Evolutionary conservation across 2,329 filamentous ascomycete genomes (phyloP), one percentile per base, ranked within the genome.

Genomic region (Zalaria obscura): DNA sequence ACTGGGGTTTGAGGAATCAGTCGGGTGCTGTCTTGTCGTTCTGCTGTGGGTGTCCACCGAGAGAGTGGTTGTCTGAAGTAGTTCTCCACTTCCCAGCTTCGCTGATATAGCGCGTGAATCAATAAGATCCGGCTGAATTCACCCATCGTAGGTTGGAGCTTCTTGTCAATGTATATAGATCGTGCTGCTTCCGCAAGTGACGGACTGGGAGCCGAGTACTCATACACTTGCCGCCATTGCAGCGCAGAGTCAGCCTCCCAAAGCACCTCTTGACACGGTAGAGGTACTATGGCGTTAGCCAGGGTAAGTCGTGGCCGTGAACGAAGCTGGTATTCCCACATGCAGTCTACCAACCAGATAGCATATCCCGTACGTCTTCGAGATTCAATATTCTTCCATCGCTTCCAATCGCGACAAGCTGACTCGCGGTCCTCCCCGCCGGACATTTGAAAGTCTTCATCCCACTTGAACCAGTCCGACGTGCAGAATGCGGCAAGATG

Each of bases 41-140:
- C 40, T 6, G 45, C 48, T 25, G 44, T 45, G 6, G 56, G 57
- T 18, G 44, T 48, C 54, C 53, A 60, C 3, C 50, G 64, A 2
- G 64, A 65, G 1, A 73, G 58, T 1, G 63, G 65, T 25, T 65
- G 58, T 33, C 55, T 58, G 38, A 65, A 64, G 39, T 68, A 67
- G 10, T 59, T 55, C 8, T 63, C 60, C 1, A 73, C 63, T 41
- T 72, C 65, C 63, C 67, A 69, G 39, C 65, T 66, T 33, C 67
- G 59, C 26, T 63, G 64, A 41, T 68, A 72, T 5, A 73, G 57
- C 4, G 67, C 68, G 48, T 71, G 68, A 25, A 73, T 62, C 11
- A 70, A 57, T 5, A 73, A 52, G 25, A 66, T 59, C 7, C 68
- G 62, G 29, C 65, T 65, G 43, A 73, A 68, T 35, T 73, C 68